Evolutionary conservation across 805 yeast genomes (phyloP).

Genomic region (Kluyveromyces nonfermentans): DNA sequence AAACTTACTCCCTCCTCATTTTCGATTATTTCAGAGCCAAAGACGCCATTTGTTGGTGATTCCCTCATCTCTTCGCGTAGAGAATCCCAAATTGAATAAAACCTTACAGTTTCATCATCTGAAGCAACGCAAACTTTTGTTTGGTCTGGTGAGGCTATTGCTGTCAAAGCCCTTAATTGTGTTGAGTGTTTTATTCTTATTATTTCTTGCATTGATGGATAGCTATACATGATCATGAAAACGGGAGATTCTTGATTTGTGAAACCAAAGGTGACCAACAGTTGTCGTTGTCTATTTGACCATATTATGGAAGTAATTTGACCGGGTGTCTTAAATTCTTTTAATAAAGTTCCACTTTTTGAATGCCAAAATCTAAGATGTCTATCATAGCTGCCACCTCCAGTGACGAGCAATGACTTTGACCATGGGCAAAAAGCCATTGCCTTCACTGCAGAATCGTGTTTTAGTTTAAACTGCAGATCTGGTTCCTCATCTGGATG

Average conservation of each 20-base stretch:
- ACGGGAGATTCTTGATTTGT: constrained; percentile 44
- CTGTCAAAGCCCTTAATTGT: constrained; percentile 53
- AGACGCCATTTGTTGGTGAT: constrained; percentile 37
- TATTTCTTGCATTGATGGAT: constrained; percentile 49
- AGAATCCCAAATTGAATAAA: constrained; percentile 63
- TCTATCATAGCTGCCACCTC: constrained; percentile 81
- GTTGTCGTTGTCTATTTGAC: constrained; percentile 55
- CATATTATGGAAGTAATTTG: constrained; percentile 77
- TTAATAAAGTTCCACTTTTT: constrained; percentile 59
- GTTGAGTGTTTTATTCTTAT: constrained; percentile 41
- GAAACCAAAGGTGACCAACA: constrained; percentile 78
- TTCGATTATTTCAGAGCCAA: constrained; percentile 51
- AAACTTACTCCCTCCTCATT: constrained; percentile 42
- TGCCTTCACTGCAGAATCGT: constrained; percentile 84
- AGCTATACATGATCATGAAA: constrained; percentile 52
- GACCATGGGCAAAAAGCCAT: constrained; percentile 90
- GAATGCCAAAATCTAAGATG: constrained; percentile 85
- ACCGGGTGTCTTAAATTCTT: constrained; percentile 46
- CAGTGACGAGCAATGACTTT: constrained; percentile 69
- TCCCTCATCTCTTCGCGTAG: constrained; percentile 28
- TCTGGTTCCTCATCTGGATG: constrained; percentile 28
- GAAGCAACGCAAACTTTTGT: constrained; percentile 61
- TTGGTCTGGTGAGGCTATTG: constrained; percentile 57
- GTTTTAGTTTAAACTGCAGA: constrained; percentile 44
- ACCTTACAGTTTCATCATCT: constrained; percentile 68